Evolutionary conservation across 306 rosid species (phyloP).

Genomic region (Prunus campanulata): DNA sequence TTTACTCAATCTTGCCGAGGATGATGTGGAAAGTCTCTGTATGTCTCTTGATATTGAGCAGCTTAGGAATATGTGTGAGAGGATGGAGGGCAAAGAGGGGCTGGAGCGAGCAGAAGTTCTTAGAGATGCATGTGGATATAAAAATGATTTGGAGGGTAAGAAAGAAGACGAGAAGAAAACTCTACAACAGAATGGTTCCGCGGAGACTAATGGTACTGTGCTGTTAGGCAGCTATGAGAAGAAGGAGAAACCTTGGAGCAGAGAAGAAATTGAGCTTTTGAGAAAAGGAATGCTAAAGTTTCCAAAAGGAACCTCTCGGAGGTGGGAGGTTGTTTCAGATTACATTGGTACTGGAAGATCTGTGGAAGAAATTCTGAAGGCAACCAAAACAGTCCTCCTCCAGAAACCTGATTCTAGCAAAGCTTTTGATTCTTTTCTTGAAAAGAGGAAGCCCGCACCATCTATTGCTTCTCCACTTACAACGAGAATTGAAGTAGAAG

Average conservation of each 20-base stretch:
- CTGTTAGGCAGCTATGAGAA: constrained; percentile 51
- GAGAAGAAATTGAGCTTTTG: constrained; percentile 88
- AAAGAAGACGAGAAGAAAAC: constrained; percentile 42
- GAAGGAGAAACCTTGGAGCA: constrained; percentile 91
- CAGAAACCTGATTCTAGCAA: constrained; percentile 94
- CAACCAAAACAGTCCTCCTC: constrained; percentile 88
- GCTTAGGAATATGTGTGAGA: constrained; percentile 68
- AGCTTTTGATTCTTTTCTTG: constrained; percentile 91
- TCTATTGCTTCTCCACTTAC: constrained; percentile 89
- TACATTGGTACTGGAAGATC: constrained; percentile 91
- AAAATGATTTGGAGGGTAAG: constrained; percentile 36
- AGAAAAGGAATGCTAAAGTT: constrained; percentile 81
- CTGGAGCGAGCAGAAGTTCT: constrained; percentile 55
- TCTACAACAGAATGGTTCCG: constrained; percentile 54
- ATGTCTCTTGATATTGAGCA: constrained; percentile 54
- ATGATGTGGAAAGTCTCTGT: constrained; percentile 81
- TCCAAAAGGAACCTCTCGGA: constrained; percentile 92
- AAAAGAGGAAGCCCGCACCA: constrained; percentile 84
- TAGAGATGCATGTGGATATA: constrained; percentile 46
- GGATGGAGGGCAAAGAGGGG: constrained; percentile 58
- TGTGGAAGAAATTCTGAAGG: constrained; percentile 95
- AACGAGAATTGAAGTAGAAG: constrained; percentile 76
- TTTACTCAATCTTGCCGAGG: constrained; percentile 53
- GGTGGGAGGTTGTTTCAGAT: constrained; percentile 98
- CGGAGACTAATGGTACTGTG: constrained; percentile 46